Percentiles rank a stretch among this genome's conserved stretches.
These are phyloP conservation scores for Aspergillus quadrilineatus DNA, from an alignment of 2,329 filamentous ascomycete genomes.

Conservation along the genomic window DNA sequence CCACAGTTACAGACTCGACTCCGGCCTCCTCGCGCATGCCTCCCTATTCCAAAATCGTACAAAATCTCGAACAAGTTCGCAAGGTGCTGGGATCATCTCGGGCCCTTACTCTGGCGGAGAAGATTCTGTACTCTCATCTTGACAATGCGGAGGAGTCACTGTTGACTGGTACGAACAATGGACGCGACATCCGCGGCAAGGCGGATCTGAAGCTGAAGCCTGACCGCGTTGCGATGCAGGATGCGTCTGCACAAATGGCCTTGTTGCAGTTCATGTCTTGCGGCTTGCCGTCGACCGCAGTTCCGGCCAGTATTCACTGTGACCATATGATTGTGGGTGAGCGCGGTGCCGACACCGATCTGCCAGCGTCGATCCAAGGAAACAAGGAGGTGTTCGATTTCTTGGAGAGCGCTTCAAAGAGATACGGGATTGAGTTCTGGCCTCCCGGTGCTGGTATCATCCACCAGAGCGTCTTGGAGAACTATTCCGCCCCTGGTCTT, in stretches of 20 bases:
- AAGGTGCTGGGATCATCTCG: slow-evolving; percentile 65
- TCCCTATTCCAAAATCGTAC: slow-evolving; percentile 78
- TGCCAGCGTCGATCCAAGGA: slow-evolving; percentile 78
- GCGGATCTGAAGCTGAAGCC: slow-evolving; percentile 97
- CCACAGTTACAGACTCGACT: slow-evolving; percentile 31
- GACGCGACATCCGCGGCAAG: slow-evolving; percentile 76
- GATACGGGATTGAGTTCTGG: slow-evolving; percentile 95
- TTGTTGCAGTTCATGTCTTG: slow-evolving; percentile 98
- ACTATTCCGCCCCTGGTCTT: slow-evolving; percentile 92
- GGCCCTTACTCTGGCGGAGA: slow-evolving; percentile 85
- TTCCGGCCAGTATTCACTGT: slow-evolving; percentile 96
- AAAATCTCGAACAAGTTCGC: slow-evolving; percentile 72
- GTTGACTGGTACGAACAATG: slow-evolving; percentile 77
- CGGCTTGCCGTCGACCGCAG: slow-evolving; percentile 80
- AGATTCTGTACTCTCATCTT: slow-evolving; percentile 96
- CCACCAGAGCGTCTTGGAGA: slow-evolving; percentile 96
- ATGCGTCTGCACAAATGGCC: slow-evolving; percentile 98
- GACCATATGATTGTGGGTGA: slow-evolving; percentile 98
- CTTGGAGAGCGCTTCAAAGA: slow-evolving; percentile 84
- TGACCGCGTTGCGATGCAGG: slow-evolving; percentile 97
- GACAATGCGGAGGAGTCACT: slow-evolving; percentile 87
- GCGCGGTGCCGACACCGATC: slow-evolving; percentile 80
- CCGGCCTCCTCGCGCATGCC: slow-evolving; percentile 58
- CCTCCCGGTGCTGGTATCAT: slow-evolving; percentile 92
- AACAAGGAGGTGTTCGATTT: slow-evolving; percentile 99